Base-by-base conservation (phyloP, 257 asterid species). In the Apocynum venetum region DNA sequence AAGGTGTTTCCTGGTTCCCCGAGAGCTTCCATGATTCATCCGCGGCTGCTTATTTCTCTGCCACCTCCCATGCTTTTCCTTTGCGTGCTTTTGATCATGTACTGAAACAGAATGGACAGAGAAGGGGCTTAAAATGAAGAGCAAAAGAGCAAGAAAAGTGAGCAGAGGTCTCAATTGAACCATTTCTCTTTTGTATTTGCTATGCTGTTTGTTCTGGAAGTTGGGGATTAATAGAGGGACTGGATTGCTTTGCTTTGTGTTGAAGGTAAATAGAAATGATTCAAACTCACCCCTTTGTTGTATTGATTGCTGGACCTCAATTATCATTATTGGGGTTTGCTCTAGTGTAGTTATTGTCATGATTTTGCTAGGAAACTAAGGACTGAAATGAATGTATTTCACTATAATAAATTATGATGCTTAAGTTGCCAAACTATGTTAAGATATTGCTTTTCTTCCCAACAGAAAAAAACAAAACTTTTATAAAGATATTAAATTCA, bases 21-120 rank as follows among this genome's bases (percentile, higher is more conserved):
- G 88, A 25, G 82, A 82, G 88, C 93, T 86, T 66, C 96, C 96
- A 31, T 90, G 96, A 75, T 89, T 89, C 86, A 88, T 84, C 85
- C 89, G 74, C 13, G 87, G 76, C 83, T 14, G 49, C 13, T 66
- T 66, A 31, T 82, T 56, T 82, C 82, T 81, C 72, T 75, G 82
- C 91, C 86, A 80, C 83, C 84, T 78, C 78, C 77, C 72, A 4
- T 48, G 79, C 2, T 25, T 74, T 51, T 65, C 82, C 64, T 47
- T 73, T 20, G 77, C 73, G 25, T 64, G 79, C 64, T 74, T 79
- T 35, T 70, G 79, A 15, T 41, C 80, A 52, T 72, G 51, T n/a
- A 67, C 41, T 43, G 76, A 74, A 19, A 78, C 71, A 76, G 84
- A 51, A 72, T 57, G 71, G 49, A 38, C 75, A 17, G 80, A 68